Evolutionary conservation across 2,329 filamentous ascomycete genomes (phyloP), one percentile per base, ranked within the genome.

Genomic region (Talaromyces sp.): DNA sequence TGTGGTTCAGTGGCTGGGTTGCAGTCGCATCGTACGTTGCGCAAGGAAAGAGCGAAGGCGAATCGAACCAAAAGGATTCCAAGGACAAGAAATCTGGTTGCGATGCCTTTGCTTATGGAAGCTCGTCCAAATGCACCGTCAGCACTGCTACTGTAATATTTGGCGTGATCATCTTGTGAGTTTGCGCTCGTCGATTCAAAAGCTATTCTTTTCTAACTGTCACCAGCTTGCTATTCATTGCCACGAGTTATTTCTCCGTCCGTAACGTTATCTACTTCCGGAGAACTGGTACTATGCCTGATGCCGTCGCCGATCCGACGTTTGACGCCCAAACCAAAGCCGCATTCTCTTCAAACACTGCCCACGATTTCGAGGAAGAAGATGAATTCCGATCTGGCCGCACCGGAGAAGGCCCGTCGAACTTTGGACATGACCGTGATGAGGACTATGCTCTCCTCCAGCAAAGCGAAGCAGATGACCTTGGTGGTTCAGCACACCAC

Each of bases 1-100:
- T 87, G 43, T 87, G 84, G 84, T 83, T 86, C 67, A 77, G 78
- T 5, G 84, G 84, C 4, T 84, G 84, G 76, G 76, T 84, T 14
- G 77, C 80, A 43, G 77, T 86, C 5, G 82, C 82, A 14, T 76
- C 79, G 14, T 87, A 84, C 73, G 83, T 86, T 29, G 74, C 77
- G 5, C 66, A 77, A n/a, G 84, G 83, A 8, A 82, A 84, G 64
- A 75, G 73, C 7, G 73, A 81, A 66, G 83, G 82, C 46, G 76
- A 76, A 41, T 72, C 76, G 29, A 63, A 69, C 10, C 65, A 65
- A 3, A 61, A 70, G 14, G 67, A 69, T 26, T 67, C 69, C 55
- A 77, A 80, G 41, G 70, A 76, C 10, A 72, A 73, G 24, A 75
- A 78, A 32, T 76, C 74, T 21, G 81, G 81, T 46, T 85, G 83